phyloP scores from a whole-genome alignment of 805 yeast genomes.

The Ogataea minuta region DNA sequence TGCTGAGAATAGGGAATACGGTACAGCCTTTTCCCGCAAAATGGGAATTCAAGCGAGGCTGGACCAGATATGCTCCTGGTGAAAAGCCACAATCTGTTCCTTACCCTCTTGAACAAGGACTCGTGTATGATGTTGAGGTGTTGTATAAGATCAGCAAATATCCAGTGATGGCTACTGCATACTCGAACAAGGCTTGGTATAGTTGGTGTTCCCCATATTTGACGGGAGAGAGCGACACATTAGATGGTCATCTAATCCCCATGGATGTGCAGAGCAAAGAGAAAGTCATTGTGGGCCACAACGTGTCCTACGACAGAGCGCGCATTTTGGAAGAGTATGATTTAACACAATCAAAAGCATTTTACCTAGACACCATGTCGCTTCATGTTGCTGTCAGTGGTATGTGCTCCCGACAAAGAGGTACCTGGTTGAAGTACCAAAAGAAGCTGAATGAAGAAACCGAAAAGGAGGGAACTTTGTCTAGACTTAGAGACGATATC shows the following conservation, averaged over 20 bases:
- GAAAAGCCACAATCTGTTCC: constrained; percentile 54
- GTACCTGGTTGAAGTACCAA: constrained; percentile 66
- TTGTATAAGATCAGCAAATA: constrained; percentile 71
- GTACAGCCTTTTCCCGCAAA: constrained; percentile 40
- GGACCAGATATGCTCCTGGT: constrained; percentile 70
- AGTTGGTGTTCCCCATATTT: constrained; percentile 91
- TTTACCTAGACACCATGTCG: constrained; percentile 89
- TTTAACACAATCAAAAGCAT: constrained; percentile 62
- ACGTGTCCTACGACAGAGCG: constrained; percentile 88
- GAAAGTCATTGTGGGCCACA: constrained; percentile 81
- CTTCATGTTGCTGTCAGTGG: constrained; percentile 89
- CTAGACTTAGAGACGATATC: constrained; percentile 22
- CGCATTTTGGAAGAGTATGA: constrained; percentile 81
- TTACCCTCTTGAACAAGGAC: constrained; percentile 65
- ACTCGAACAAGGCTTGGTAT: constrained; percentile 79
- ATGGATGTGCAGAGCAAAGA: constrained; percentile 49
- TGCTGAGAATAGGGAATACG: constrained; percentile 37
- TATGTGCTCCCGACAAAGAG: constrained; percentile 88
- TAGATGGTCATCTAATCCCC: constrained; percentile 70
- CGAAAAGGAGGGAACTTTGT: constrained; percentile 14
- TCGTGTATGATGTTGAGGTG: constrained; percentile 90
- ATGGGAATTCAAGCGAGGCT: constrained; percentile 70
- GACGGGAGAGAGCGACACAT: constrained; percentile 47
- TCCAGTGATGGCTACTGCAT: constrained; percentile 81
- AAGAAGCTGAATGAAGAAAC: constrained; percentile 33